phyloP scores from a whole-genome alignment of 2,329 filamentous ascomycete species.

The Cordyceps farinosa region DNA sequence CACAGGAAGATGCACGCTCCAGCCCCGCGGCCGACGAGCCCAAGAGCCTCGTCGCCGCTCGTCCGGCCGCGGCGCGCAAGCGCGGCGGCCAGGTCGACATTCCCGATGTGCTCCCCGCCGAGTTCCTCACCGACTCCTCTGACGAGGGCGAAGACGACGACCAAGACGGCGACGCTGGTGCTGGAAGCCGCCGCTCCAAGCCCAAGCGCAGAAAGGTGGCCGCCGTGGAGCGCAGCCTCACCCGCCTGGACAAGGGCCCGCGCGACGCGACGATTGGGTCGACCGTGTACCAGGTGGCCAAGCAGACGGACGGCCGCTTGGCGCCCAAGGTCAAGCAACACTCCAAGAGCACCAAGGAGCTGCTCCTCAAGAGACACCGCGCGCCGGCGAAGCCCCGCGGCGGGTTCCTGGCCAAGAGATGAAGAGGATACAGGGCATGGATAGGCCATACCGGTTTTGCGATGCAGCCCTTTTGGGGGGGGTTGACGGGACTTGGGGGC shows the following conservation, averaged over 20 bases:
- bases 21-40: conserved; percentile 22
- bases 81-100: conserved; percentile 23
- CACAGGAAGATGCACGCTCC: conserved; percentile 26
- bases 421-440: background rate
- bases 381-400: conserved; percentile 30
- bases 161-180: conserved; percentile 22
- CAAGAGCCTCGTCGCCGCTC: conserved; percentile 18
- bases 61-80: background rate
- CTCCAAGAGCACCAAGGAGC: conserved; percentile 40
- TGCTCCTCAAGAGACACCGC: conserved; percentile 45
- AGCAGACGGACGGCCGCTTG: conserved; percentile 43
- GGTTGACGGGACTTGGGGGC: too few relatives aligned
- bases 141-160: conserved; percentile 37
- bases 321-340: conserved; percentile 47
- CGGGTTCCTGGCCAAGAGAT: conserved; percentile 42
- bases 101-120: conserved; percentile 48
- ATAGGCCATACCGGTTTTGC: too few relatives aligned
- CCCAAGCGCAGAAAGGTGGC: conserved; percentile 45
- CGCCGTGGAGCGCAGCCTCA: conserved; percentile 36
- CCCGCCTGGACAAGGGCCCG: conserved; percentile 37
- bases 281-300: conserved; percentile 51
- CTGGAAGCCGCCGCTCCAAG: conserved; percentile 23
- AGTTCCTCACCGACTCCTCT: conserved; percentile 52
- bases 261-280: conserved; percentile 49
- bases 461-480: too few relatives aligned